These are phyloP conservation scores for Eucalyptus cloeziana DNA, from an alignment of 345 rosid genomes.

Conservation along the genomic window DNA sequence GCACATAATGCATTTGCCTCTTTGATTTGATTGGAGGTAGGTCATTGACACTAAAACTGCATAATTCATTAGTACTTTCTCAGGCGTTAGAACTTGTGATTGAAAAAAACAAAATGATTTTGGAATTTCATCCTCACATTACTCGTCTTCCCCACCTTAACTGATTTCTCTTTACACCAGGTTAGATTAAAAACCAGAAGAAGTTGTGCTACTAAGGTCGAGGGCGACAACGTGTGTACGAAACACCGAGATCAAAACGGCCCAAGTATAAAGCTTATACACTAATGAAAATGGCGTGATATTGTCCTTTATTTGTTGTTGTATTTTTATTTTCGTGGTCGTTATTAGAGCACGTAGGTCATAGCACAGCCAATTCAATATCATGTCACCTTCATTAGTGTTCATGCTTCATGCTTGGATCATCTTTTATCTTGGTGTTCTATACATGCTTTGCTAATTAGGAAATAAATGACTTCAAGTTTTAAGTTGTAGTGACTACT, in stretches of 20 bases:
- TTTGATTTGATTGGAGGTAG: too few relatives aligned
- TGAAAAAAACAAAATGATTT: too few relatives aligned
- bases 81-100: too few relatives aligned
- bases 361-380: not conserved
- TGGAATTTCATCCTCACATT: not conserved
- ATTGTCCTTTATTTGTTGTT: not conserved
- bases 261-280: not conserved
- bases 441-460: too few relatives aligned
- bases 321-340: not conserved
- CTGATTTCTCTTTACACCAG: not conserved
- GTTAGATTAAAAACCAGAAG: not conserved
- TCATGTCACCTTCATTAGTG: too few relatives aligned
- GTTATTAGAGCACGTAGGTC: not conserved
- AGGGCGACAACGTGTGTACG: not conserved
- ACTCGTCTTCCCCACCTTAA: not conserved
- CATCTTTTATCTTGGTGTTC: not conserved
- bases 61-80: too few relatives aligned
- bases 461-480: not conserved
- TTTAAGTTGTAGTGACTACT: not conserved
- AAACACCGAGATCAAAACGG: not conserved
- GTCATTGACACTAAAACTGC: too few relatives aligned
- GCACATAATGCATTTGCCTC: too few relatives aligned
- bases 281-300: not conserved
- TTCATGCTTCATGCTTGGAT: too few relatives aligned
- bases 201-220: not conserved